A percentile compares a stretch with the other conserved stretches of the same genome.
Conservation (phyloP, 495 filamentous ascomycete genomes). For the Podospora tetraspora region DNA sequence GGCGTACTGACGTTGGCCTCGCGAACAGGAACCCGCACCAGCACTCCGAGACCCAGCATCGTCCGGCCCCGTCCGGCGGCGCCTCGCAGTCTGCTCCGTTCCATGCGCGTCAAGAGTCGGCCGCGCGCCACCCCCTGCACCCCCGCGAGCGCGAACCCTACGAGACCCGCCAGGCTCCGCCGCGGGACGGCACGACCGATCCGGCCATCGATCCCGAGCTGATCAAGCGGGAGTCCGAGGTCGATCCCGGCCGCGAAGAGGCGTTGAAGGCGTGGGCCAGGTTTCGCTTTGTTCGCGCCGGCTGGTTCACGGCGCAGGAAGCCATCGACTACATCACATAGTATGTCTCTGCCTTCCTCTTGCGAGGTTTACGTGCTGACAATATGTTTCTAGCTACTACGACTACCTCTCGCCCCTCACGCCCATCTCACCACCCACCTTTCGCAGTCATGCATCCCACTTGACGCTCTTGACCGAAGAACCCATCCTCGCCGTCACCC, state of each 20-base stretch:
- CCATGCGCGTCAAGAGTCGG: constrained; percentile 17
- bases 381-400: constrained; percentile 62
- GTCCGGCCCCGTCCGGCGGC: constrained; percentile 9
- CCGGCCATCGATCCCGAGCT: constrained; percentile 37
- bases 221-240: constrained; percentile 25
- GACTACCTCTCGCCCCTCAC: constrained; percentile 83
- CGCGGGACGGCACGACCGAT: constrained; percentile 20
- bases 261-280: constrained; percentile 82
- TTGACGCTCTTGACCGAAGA: constrained; percentile 76
- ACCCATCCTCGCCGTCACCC: constrained; percentile 82
- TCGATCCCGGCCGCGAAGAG: constrained; percentile 52
- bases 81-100: constrained; percentile 17
- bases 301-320: constrained; percentile 93
- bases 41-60: constrained; percentile 14
- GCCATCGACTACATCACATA: constrained; percentile 91
- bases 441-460: constrained; percentile 67
- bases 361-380: constrained; percentile 4
- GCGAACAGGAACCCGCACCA: constrained; percentile 23
- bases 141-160: constrained; percentile 15
- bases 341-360: constrained; percentile 41
- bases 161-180: constrained; percentile 20
- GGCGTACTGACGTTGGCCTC: constrained; percentile 15
- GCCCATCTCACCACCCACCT: constrained; percentile 82
- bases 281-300: constrained; percentile 86
- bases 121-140: constrained; percentile 19